Conservation (phyloP, 129 eudicot species). For the Dittrichia graveolens region DNA sequence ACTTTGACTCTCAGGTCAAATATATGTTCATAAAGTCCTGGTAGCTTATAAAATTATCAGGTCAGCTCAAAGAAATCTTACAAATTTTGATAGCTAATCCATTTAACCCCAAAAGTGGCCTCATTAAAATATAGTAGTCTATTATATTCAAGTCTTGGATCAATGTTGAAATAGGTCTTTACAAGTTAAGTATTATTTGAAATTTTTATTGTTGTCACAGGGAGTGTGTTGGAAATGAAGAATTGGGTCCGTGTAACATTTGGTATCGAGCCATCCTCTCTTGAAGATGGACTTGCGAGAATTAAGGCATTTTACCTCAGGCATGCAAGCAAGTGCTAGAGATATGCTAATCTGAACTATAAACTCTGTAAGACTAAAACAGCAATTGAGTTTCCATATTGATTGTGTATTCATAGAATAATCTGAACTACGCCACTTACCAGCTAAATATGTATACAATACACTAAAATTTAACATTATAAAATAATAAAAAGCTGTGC, state of each 20-base stretch:
- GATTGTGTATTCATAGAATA: too few species aligned
- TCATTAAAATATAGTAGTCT: background rate
- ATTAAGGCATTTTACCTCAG: slow-evolving; percentile 57
- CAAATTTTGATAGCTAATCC: background rate
- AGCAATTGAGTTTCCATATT: too few species aligned
- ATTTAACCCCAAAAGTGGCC: slow-evolving; percentile 22
- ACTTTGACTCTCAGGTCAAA: background rate
- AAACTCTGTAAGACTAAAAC: background rate
- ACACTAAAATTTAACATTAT: too few species aligned
- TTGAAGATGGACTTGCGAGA: slow-evolving; percentile 65
- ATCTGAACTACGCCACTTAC: too few species aligned
- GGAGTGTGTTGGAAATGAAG: slow-evolving; percentile 50
- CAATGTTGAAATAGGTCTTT: background rate
- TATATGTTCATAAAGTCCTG: background rate
- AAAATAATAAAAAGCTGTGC: too few species aligned
- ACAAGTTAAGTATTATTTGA: background rate
- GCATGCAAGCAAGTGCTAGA: slow-evolving; percentile 36
- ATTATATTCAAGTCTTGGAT: background rate
- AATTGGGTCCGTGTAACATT: slow-evolving; percentile 68
- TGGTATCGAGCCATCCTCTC: slow-evolving; percentile 66
- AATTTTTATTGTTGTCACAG: slow-evolving; percentile 29
- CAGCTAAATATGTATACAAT: too few species aligned
- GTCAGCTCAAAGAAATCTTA: background rate
- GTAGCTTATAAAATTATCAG: background rate
- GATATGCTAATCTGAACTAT: background rate